Conservation (phyloP, 768 basidiomycete genomes). For the Zangia roseola region DNA sequence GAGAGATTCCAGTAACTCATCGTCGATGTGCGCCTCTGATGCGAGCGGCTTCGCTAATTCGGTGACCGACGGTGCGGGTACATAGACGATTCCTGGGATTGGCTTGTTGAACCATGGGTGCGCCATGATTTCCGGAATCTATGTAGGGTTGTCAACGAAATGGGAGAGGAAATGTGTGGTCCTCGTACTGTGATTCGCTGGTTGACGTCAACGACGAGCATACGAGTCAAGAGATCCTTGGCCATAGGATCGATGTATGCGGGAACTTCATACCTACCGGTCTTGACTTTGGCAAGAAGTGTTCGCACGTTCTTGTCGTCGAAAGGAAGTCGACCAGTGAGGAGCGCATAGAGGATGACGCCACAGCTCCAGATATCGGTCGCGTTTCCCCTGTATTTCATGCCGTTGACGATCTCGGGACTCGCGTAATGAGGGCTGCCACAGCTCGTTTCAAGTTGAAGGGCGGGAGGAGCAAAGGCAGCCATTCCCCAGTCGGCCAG, state of each 20-base stretch:
- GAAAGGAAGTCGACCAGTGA: slow-evolving; percentile 90
- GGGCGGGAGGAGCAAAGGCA: slow-evolving; percentile 82
- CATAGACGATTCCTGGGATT: slow-evolving; percentile 48
- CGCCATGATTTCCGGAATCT: slow-evolving; percentile 84
- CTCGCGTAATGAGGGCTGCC: slow-evolving; percentile 97
- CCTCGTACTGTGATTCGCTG: slow-evolving; percentile 72
- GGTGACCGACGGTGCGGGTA: slow-evolving; percentile 58
- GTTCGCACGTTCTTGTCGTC: slow-evolving; percentile 84
- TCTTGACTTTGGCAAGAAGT: slow-evolving; percentile 83
- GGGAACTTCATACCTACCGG: slow-evolving; percentile 84
- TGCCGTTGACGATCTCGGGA: slow-evolving; percentile 92
- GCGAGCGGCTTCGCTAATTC: slow-evolving; percentile 69
- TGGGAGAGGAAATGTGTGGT: not conserved
- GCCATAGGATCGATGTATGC: slow-evolving; percentile 78
- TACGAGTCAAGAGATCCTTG: slow-evolving; percentile 76
- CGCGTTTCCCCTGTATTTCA: slow-evolving; percentile 83
- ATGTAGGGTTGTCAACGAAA: slow-evolving; percentile 5
- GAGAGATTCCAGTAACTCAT: slow-evolving; percentile 73
- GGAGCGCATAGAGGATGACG: slow-evolving; percentile 86
- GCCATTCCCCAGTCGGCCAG: slow-evolving; percentile 99
- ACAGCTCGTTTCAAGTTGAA: slow-evolving; percentile 90
- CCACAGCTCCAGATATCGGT: slow-evolving; percentile 98
- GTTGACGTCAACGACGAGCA: slow-evolving; percentile 85
- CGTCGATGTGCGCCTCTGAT: slow-evolving; percentile 69
- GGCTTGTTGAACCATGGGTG: slow-evolving; percentile 80